Conservation (phyloP, 2,329 filamentous ascomycete species). For the Lasiodiplodia hormozganensis region DNA sequence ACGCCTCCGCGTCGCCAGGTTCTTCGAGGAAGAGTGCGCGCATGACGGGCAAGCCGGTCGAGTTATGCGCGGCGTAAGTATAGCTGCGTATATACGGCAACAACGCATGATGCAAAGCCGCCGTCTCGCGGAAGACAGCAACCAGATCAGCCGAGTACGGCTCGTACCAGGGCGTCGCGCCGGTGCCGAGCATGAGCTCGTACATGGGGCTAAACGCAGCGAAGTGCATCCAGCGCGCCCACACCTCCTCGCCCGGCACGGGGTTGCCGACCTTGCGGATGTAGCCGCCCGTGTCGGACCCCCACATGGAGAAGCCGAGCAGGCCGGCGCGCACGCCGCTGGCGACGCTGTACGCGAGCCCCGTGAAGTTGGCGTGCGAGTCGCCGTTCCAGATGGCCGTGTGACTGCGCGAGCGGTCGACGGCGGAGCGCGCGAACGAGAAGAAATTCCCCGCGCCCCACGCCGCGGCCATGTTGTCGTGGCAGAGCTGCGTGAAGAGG, state of each 20-base stretch:
- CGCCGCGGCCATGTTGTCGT: slow-evolving; percentile 42
- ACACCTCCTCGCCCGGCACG: slow-evolving; percentile 42
- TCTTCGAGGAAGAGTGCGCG: slow-evolving; percentile 46
- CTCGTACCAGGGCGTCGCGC: slow-evolving; percentile 47
- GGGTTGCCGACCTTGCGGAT: slow-evolving; percentile 33
- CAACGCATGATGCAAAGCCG: slow-evolving; percentile 42
- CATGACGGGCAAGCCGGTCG: slow-evolving; percentile 43
- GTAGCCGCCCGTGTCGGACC: slow-evolving; percentile 46
- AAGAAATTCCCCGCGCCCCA: slow-evolving; percentile 43
- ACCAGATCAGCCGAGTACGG: slow-evolving; percentile 41
- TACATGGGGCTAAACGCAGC: slow-evolving; percentile 46
- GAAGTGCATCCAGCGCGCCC: slow-evolving; percentile 52
- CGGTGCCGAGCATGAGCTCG: slow-evolving; percentile 46
- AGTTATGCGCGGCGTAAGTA: slow-evolving; percentile 37
- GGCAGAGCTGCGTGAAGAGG: slow-evolving; percentile 43
- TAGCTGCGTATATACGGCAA: slow-evolving; percentile 45
- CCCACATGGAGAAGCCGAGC: slow-evolving; percentile 43
- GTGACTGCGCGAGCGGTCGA: slow-evolving; percentile 41
- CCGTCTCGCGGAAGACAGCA: slow-evolving; percentile 41
- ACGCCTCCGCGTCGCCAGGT: slow-evolving; percentile 37
- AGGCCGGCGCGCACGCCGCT: slow-evolving; percentile 44
- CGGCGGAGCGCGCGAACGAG: slow-evolving; percentile 44
- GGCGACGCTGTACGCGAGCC: slow-evolving; percentile 42
- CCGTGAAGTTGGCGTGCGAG: slow-evolving; percentile 43
- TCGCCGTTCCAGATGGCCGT: slow-evolving; percentile 49